Percentiles rank a stretch among this genome's conserved stretches.
These are phyloP conservation scores for Talaromyces liani DNA, from an alignment of 495 filamentous ascomycete species.

Conservation along the genomic window DNA sequence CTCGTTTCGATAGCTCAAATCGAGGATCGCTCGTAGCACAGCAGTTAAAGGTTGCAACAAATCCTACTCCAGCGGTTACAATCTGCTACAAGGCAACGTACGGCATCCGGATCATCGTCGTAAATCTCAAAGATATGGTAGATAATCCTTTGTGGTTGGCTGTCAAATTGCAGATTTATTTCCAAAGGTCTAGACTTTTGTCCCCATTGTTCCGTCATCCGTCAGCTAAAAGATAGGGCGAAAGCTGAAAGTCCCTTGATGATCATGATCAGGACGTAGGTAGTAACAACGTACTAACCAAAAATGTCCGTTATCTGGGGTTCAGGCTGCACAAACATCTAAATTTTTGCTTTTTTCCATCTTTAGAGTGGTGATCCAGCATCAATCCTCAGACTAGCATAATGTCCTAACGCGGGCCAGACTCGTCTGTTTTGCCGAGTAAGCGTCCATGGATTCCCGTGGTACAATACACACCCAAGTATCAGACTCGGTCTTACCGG, in stretches of 20 bases:
- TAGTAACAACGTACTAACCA: background rate
- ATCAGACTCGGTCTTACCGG: too few relatives aligned
- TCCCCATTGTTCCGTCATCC: background rate
- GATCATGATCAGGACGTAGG: background rate
- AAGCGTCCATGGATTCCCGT: too few relatives aligned
- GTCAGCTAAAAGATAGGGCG: background rate
- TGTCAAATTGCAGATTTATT: background rate
- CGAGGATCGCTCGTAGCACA: background rate
- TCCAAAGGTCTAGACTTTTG: background rate
- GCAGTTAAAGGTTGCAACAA: background rate
- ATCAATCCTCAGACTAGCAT: background rate
- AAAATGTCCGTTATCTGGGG: background rate
- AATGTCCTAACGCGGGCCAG: too few relatives aligned
- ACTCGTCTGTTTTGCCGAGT: too few relatives aligned
- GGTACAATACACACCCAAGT: too few relatives aligned
- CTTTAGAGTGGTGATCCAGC: background rate
- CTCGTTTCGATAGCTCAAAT: background rate
- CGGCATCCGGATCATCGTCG: background rate
- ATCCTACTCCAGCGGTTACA: background rate
- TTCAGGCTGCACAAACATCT: background rate
- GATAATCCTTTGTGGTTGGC: background rate
- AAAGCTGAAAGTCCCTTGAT: background rate
- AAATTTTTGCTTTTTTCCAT: background rate
- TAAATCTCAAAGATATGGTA: background rate
- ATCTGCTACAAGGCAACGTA: background rate